A percentile compares a stretch with the other conserved stretches of the same genome.
Conservation (phyloP, 345 rosid species). For the Raphanus raphanistrum region DNA sequence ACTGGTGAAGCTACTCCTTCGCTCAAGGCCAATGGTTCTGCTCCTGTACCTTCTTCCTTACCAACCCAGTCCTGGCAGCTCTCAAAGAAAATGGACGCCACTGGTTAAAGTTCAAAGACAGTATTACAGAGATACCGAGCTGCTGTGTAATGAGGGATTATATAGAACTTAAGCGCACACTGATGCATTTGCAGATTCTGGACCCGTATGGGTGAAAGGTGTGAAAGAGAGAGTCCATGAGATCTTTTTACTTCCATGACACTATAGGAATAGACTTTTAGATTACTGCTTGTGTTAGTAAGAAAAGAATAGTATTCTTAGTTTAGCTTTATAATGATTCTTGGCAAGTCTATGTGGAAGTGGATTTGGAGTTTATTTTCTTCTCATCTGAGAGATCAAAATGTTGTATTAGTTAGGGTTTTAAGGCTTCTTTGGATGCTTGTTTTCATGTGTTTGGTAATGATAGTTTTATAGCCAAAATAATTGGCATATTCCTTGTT, state of each 20-base stretch:
- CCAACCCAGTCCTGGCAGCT: conserved; percentile 37
- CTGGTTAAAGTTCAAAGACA: conserved; percentile 7
- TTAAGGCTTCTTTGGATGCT: conserved; percentile 22
- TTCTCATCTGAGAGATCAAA: conserved; percentile 24
- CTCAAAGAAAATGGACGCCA: conserved; percentile 51
- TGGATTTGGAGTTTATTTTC: conserved; percentile 28
- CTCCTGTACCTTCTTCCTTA: conserved; percentile 40
- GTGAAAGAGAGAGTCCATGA: conserved; percentile 31
- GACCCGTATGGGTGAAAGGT: neutral
- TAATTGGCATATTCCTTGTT: neutral
- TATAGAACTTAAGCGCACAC: neutral
- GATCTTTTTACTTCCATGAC: conserved; percentile 30
- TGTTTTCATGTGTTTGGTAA: conserved; percentile 31
- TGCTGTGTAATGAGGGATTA: conserved; percentile 2
- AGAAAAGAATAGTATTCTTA: conserved; percentile 21
- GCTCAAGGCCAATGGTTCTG: conserved; percentile 64
- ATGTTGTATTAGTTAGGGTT: conserved; percentile 23
- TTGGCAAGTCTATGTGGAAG: conserved; percentile 36
- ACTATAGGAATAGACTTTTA: conserved; percentile 36
- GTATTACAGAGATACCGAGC: conserved; percentile 3
- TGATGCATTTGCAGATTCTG: conserved; percentile 9
- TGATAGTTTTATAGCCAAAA: conserved; percentile 15
- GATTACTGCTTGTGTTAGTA: conserved; percentile 31
- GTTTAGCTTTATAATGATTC: conserved; percentile 40
- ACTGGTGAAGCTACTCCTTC: conserved; percentile 45